Conservation (phyloP, 2,329 filamentous ascomycete genomes). For the Xylaria digitata region DNA sequence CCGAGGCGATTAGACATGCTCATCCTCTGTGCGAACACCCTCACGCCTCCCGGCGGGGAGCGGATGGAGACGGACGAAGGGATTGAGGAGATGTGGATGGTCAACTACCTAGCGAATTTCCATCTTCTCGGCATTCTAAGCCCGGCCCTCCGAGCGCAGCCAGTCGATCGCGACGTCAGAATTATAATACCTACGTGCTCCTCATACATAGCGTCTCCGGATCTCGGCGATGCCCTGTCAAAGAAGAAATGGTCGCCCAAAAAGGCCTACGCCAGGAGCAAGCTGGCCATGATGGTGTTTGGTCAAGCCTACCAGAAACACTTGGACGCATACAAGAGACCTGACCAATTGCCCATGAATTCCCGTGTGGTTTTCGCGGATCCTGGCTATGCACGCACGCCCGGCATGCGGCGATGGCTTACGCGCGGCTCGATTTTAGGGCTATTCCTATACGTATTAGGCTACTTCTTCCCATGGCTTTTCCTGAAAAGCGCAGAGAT, state of each 20-base stretch:
- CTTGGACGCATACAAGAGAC: constrained; percentile 82
- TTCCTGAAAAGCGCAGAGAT: constrained; percentile 85
- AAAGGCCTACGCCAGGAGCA: constrained; percentile 72
- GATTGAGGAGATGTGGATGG: constrained; percentile 88
- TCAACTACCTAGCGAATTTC: constrained; percentile 97
- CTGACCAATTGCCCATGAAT: constrained; percentile 84
- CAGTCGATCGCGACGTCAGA: constrained; percentile 91
- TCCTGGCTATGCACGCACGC: constrained; percentile 85
- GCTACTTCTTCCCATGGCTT: constrained; percentile 87
- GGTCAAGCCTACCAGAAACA: constrained; percentile 93
- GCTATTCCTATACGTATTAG: constrained; percentile 77
- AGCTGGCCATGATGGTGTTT: constrained; percentile 89
- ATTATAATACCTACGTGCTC: constrained; percentile 89
- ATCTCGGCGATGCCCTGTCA: constrained; percentile 66
- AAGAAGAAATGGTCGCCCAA: constrained; percentile 65
- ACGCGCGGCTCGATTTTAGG: constrained; percentile 86
- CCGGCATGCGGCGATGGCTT: constrained; percentile 87
- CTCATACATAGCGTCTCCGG: constrained; percentile 82
- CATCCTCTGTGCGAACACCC: constrained; percentile 83
- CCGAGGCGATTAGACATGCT: constrained; percentile 91
- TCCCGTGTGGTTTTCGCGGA: constrained; percentile 87
- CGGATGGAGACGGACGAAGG: constrained; percentile 77
- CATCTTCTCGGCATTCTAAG: constrained; percentile 92
- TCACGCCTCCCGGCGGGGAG: constrained; percentile 74
- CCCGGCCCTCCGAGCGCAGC: constrained; percentile 89